Conservation (phyloP, 2,329 filamentous ascomycete genomes). For the Penicillium sp. region DNA sequence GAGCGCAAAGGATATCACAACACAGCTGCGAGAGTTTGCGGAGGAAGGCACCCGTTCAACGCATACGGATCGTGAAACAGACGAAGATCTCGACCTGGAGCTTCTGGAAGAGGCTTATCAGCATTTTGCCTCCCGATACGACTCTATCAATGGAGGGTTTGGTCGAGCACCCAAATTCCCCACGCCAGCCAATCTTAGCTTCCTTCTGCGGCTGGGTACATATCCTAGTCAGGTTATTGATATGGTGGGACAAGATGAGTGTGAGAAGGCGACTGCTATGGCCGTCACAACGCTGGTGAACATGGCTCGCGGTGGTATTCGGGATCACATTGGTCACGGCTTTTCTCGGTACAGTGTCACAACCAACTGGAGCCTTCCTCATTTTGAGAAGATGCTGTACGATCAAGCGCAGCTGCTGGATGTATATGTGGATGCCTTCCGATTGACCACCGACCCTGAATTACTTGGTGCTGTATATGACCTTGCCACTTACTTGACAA, state of each 20-base stretch:
- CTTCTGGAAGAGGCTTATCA: slow-evolving; percentile 85
- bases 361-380: slow-evolving; percentile 86
- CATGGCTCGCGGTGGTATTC: slow-evolving; percentile 71
- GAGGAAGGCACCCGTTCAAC: slow-evolving; percentile 71
- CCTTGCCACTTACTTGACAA: slow-evolving; percentile 81
- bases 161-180: slow-evolving; percentile 80
- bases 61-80: slow-evolving; percentile 46
- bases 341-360: slow-evolving; percentile 88
- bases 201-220: slow-evolving; percentile 71
- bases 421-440: slow-evolving; percentile 83
- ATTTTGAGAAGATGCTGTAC: slow-evolving; percentile 96
- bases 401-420: slow-evolving; percentile 85
- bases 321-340: slow-evolving; percentile 75
- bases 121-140: slow-evolving; percentile 78
- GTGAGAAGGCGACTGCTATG: slow-evolving; percentile 72
- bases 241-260: slow-evolving; percentile 82
- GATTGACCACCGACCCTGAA: slow-evolving; percentile 65
- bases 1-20: slow-evolving; percentile 78
- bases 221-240: slow-evolving; percentile 74
- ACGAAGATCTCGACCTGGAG: slow-evolving; percentile 81
- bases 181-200: slow-evolving; percentile 79
- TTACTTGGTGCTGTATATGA: slow-evolving; percentile 77
- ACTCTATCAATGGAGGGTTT: slow-evolving; percentile 77
- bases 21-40: slow-evolving; percentile 80
- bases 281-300: slow-evolving; percentile 75